A percentile compares a stretch with the other conserved stretches of the same genome.
Conservation (phyloP, 352 stramenopile species). For the Globisporangium barbulae region DNA sequence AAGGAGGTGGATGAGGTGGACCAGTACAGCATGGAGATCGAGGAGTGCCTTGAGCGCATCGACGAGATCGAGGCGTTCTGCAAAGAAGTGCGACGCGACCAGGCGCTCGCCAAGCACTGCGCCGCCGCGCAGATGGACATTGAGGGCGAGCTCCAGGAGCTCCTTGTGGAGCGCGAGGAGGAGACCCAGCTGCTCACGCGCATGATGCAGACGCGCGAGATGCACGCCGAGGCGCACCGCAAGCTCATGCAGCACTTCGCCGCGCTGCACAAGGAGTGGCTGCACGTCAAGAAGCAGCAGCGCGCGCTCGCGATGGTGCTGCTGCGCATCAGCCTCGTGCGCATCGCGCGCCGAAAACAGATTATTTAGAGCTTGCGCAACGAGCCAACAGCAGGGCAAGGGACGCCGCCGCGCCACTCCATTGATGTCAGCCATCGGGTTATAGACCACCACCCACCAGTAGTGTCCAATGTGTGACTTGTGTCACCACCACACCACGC, state of each 20-base stretch:
- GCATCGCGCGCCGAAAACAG: slow-evolving; percentile 18
- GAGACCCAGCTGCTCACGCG: slow-evolving; percentile 22
- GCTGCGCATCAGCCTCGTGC: slow-evolving; percentile 21
- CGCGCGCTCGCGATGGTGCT: slow-evolving; percentile 21
- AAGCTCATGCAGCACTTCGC: slow-evolving; percentile 24
- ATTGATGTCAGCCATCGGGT: background rate
- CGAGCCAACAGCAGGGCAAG: background rate
- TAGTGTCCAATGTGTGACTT: background rate
- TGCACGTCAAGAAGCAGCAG: slow-evolving; percentile 23
- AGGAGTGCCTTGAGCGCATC: slow-evolving; percentile 21
- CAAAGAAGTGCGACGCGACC: slow-evolving; percentile 15
- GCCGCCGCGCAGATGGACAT: slow-evolving; percentile 13
- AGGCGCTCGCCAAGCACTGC: slow-evolving; percentile 18
- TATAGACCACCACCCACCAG: background rate
- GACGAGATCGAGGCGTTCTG: slow-evolving; percentile 21
- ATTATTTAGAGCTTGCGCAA: slow-evolving; percentile 8
- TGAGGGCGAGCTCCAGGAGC: slow-evolving; percentile 20
- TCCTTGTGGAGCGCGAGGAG: slow-evolving; percentile 18
- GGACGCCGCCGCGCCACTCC: background rate
- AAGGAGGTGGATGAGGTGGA: slow-evolving; percentile 21
- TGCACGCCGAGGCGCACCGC: slow-evolving; percentile 21
- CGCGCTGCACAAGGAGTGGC: slow-evolving; percentile 18
- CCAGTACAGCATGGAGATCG: slow-evolving; percentile 20
- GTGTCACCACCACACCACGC: background rate
- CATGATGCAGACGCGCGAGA: slow-evolving; percentile 22